Conservation (phyloP, 2,329 filamentous ascomycete genomes). For the Plectosphaerella plurivora region DNA sequence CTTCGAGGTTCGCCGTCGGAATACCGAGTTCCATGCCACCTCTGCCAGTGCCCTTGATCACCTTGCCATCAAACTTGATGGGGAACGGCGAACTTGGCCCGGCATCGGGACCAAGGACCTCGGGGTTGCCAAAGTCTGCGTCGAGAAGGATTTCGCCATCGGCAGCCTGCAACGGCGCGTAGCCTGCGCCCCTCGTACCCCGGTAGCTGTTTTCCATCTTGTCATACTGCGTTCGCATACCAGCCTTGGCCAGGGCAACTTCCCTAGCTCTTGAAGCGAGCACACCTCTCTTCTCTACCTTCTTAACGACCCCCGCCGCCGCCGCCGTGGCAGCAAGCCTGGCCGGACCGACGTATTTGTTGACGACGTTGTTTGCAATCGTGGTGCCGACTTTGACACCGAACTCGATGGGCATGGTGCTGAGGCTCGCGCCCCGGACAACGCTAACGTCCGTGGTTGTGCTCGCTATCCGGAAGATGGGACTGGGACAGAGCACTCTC, state of each 20-base stretch:
- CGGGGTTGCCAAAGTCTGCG: slow-evolving; percentile 20
- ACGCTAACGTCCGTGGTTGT: slow-evolving; percentile 57
- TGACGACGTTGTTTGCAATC: slow-evolving; percentile 39
- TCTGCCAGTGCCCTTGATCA: slow-evolving; percentile 38
- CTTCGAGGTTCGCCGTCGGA: slow-evolving; percentile 50
- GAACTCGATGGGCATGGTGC: slow-evolving; percentile 61
- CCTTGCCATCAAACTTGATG: slow-evolving; percentile 43
- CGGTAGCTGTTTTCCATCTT: slow-evolving; percentile 31
- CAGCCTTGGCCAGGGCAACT: slow-evolving; percentile 15
- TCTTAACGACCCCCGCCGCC: slow-evolving; percentile 6
- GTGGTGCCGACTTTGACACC: slow-evolving; percentile 54
- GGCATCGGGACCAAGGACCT: slow-evolving; percentile 40
- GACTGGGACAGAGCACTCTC: slow-evolving; percentile 59
- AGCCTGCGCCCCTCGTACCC: slow-evolving; percentile 23
- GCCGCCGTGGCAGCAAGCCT: slow-evolving; percentile 23
- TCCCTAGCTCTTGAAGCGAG: slow-evolving; percentile 15
- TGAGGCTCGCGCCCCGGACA: slow-evolving; percentile 59
- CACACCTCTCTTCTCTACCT: slow-evolving; percentile 19
- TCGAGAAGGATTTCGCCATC: slow-evolving; percentile 14
- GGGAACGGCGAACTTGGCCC: slow-evolving; percentile 53
- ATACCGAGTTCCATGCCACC: slow-evolving; percentile 35
- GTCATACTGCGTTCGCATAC: slow-evolving; percentile 23
- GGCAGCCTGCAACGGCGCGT: slow-evolving; percentile 27
- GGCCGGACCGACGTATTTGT: slow-evolving; percentile 31
- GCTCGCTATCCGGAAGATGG: slow-evolving; percentile 65